phyloP scores from a whole-genome alignment of 768 basidiomycete species.

The Coprinopsis strossmayeri region DNA sequence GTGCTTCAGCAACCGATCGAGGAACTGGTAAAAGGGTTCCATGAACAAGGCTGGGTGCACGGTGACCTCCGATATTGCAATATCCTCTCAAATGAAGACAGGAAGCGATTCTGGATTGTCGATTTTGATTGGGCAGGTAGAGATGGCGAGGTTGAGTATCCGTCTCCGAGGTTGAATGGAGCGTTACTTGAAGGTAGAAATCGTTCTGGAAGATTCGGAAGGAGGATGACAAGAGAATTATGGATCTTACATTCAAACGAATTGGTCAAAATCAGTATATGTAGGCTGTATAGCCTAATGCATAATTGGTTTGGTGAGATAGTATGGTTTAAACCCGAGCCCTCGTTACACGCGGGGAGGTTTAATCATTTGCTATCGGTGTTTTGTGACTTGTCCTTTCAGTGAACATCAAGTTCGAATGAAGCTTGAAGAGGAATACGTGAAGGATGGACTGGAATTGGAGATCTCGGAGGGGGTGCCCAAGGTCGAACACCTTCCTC shows the following conservation, averaged over 20 bases:
- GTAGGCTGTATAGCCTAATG: too few species aligned
- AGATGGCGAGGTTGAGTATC: slow-evolving; percentile 12
- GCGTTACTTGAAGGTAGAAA: slow-evolving; percentile 8
- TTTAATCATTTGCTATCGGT: too few species aligned
- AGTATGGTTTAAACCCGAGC: too few species aligned
- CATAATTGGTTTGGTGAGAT: too few species aligned
- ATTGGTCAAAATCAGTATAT: too few species aligned
- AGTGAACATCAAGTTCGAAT: too few species aligned
- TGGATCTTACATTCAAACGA: not conserved
- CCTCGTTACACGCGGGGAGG: too few species aligned
- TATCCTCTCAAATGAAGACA: not conserved
- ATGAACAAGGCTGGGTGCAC: not conserved
- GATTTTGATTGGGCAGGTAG: slow-evolving; percentile 8
- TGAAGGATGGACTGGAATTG: too few species aligned
- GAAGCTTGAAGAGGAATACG: too few species aligned
- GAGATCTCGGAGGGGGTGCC: too few species aligned
- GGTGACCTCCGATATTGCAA: not conserved
- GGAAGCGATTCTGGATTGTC: slow-evolving; percentile 3
- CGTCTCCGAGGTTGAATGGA: slow-evolving; percentile 8
- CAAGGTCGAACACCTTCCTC: too few species aligned
- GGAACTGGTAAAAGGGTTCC: not conserved
- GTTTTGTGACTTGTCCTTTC: too few species aligned
- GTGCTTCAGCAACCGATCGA: not conserved
- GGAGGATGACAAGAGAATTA: slow-evolving; percentile 12
- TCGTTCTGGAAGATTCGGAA: slow-evolving; percentile 8